Conservation (phyloP, 2,329 filamentous ascomycete genomes). For the Verruconis gallopava region DNA sequence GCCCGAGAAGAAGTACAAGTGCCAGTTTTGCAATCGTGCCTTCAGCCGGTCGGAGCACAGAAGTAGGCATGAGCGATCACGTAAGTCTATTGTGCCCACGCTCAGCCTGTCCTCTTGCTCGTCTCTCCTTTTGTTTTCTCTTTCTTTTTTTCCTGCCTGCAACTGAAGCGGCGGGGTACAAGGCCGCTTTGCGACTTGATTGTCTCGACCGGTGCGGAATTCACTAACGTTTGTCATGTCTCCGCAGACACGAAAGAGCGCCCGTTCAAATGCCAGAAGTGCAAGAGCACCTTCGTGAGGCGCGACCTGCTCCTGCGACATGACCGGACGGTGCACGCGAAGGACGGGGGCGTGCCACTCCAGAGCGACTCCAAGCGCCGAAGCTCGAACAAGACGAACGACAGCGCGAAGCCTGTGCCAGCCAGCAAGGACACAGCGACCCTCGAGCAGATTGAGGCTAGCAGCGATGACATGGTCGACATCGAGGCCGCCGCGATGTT, state of each 20-base stretch:
- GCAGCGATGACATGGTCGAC: slow-evolving; percentile 82
- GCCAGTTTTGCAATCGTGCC: slow-evolving; percentile 94
- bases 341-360: slow-evolving; percentile 87
- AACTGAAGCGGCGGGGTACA: too few species aligned
- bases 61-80: slow-evolving; percentile 91
- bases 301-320: slow-evolving; percentile 92
- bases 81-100: slow-evolving; percentile 50
- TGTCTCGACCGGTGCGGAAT: too few species aligned
- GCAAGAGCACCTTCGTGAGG: slow-evolving; percentile 93
- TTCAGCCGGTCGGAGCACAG: slow-evolving; percentile 97
- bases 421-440: slow-evolving; percentile 60
- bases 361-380: slow-evolving; percentile 90
- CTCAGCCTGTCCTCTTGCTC: too few species aligned
- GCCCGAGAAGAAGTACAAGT: slow-evolving; percentile 98
- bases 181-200: too few species aligned
- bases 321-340: slow-evolving; percentile 95
- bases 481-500: slow-evolving; percentile 97
- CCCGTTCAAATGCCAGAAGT: slow-evolving; percentile 98
- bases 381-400: slow-evolving; percentile 53
- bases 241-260: slow-evolving; percentile 90
- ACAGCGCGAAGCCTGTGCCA: slow-evolving; percentile 46
- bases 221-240: background rate
- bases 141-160: too few species aligned
- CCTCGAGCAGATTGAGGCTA: slow-evolving; percentile 84
- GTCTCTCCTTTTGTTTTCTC: too few species aligned